Conservation (phyloP, 2,329 filamentous ascomycete genomes). For the Hypomyces rosellus region DNA sequence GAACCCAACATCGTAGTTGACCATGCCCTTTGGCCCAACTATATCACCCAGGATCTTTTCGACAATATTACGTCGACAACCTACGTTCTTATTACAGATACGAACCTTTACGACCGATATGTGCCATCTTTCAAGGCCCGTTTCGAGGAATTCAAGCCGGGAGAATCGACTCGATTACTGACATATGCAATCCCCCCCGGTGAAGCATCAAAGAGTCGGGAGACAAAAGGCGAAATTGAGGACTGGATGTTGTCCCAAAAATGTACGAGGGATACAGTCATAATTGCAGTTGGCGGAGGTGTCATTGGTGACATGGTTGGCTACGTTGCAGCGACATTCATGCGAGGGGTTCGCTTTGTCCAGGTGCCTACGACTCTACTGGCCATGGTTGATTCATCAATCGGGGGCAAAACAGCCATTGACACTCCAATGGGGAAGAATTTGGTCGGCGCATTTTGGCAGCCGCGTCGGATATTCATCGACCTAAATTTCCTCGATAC, state of each 20-base stretch:
- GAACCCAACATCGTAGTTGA: constrained; percentile 88
- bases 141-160: constrained; percentile 25
- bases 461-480: constrained; percentile 89
- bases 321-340: constrained; percentile 96
- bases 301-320: constrained; percentile 98
- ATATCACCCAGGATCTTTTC: constrained; percentile 75
- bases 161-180: constrained; percentile 58
- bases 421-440: constrained; percentile 96
- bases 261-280: constrained; percentile 91
- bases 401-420: constrained; percentile 97
- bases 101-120: constrained; percentile 78
- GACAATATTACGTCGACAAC: constrained; percentile 74
- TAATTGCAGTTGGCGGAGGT: constrained; percentile 89
- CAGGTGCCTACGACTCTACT: constrained; percentile 93
- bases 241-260: constrained; percentile 91
- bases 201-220: constrained; percentile 86
- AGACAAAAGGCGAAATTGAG: constrained; percentile 92
- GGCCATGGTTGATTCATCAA: constrained; percentile 97
- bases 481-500: constrained; percentile 89
- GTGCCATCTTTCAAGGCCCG: constrained; percentile 62
- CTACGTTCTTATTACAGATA: constrained; percentile 95
- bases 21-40: constrained; percentile 80
- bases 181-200: constrained; percentile 84
- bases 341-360: constrained; percentile 93
- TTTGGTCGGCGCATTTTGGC: constrained; percentile 92